A percentile compares a stretch with the other conserved stretches of the same genome.
Evolutionary conservation across 1,139 yeast species (phyloP).

Genomic region (Blastobotrys elegans): DNA sequence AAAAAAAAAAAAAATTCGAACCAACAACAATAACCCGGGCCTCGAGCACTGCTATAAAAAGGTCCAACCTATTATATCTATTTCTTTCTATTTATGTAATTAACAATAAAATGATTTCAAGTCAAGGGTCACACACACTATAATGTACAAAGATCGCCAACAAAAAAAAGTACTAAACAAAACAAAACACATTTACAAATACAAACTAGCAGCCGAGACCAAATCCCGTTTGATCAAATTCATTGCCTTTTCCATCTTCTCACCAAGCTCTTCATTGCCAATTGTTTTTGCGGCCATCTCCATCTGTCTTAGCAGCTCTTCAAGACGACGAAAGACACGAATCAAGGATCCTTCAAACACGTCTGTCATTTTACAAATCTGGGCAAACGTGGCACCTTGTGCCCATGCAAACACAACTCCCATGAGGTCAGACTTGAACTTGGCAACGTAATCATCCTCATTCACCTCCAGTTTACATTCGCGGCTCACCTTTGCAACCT

Average conservation of each 20-base stretch:
- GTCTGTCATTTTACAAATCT: constrained; percentile 97
- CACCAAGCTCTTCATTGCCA: constrained; percentile 79
- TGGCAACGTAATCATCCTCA: constrained; percentile 87
- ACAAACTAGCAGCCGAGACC: constrained; percentile 93
- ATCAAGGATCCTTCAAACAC: constrained; percentile 96
- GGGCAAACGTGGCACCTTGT: constrained; percentile 91
- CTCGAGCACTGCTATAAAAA: too few relatives aligned
- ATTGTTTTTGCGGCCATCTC: constrained; percentile 87
- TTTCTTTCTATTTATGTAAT: too few relatives aligned
- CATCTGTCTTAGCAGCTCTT: constrained; percentile 88
- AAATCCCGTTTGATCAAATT: constrained; percentile 90
- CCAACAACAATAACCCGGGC: too few relatives aligned
- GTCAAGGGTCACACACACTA: background rate
- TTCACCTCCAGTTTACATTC: constrained; percentile 86
- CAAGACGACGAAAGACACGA: constrained; percentile 88
- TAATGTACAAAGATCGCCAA: background rate
- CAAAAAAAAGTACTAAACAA: background rate
- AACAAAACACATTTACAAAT: constrained; percentile 38
- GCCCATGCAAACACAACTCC: constrained; percentile 98
- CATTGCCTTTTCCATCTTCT: constrained; percentile 82
- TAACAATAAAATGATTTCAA: too few relatives aligned
- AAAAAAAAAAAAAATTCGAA: too few relatives aligned
- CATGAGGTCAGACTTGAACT: constrained; percentile 90
- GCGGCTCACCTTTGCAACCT: constrained; percentile 80
- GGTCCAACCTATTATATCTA: too few relatives aligned